phyloP scores from a whole-genome alignment of 768 basidiomycete species.

The Stropharia rugosoannulata region DNA sequence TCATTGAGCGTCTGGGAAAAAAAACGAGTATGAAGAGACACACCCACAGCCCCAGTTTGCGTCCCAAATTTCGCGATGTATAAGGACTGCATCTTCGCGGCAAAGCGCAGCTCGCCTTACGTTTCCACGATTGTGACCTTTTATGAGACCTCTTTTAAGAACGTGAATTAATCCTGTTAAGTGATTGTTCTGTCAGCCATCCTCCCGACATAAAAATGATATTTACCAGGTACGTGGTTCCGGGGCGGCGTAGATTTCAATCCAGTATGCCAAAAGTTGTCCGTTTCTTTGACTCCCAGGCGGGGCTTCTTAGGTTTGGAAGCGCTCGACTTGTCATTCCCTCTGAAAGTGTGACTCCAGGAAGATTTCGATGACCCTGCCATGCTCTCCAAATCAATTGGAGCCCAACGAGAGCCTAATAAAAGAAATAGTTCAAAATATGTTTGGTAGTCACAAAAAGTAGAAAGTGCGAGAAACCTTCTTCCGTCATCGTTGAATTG shows the following conservation, averaged over 20 bases:
- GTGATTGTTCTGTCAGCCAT: background rate
- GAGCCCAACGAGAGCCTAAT: constrained; percentile 7
- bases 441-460: background rate
- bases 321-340: background rate
- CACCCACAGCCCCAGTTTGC: constrained; percentile 73
- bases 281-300: constrained; percentile 28
- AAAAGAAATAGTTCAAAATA: background rate
- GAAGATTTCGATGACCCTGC: background rate
- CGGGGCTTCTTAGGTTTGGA: constrained; percentile 17
- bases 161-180: constrained; percentile 61
- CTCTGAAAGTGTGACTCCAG: background rate
- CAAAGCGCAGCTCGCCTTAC: constrained; percentile 65
- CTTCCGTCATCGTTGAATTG: constrained; percentile 3
- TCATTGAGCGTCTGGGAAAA: constrained; percentile 1
- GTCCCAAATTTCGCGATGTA: constrained; percentile 61
- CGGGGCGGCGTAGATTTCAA: constrained; percentile 38
- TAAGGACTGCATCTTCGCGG: constrained; percentile 58
- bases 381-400: constrained; percentile 9
- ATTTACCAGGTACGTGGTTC: constrained; percentile 64
- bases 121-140: constrained; percentile 46
- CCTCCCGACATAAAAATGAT: background rate
- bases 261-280: constrained; percentile 67
- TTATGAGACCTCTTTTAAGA: constrained; percentile 53
- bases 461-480: constrained; percentile 4
- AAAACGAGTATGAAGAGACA: constrained; percentile 16